Conservation (phyloP, 1,284 basidiomycete species). For the Sporisorium graminicola region DNA sequence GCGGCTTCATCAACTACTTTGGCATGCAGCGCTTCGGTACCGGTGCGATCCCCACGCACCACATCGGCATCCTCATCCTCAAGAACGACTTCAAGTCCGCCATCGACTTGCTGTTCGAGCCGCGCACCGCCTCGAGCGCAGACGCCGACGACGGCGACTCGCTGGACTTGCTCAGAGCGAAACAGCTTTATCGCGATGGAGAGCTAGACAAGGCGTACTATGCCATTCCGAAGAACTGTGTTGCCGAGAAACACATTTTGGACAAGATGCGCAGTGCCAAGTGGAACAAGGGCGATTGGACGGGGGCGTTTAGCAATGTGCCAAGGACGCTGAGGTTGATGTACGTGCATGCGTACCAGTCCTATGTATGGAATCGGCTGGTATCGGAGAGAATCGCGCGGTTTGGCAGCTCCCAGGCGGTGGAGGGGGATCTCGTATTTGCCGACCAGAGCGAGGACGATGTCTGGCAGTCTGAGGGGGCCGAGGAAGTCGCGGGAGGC, state of each 20-base stretch:
- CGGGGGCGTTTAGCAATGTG: conserved; percentile 51
- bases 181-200: conserved; percentile 44
- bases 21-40: conserved; percentile 99
- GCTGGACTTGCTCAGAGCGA: conserved; percentile 39
- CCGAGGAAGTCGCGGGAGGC: conserved; percentile 1
- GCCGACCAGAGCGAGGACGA: conserved; percentile 62
- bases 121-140: conserved; percentile 25
- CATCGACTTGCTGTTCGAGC: conserved; percentile 54
- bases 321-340: conserved; percentile 85
- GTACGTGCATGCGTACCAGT: conserved; percentile 99
- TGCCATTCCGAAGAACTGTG: conserved; percentile 87
- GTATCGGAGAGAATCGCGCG: conserved; percentile 88
- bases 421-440: conserved; percentile 79
- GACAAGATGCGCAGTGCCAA: conserved; percentile 79
- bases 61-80: conserved; percentile 89
- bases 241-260: conserved; percentile 91
- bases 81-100: conserved; percentile 77
- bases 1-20: conserved; percentile 98
- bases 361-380: conserved; percentile 97
- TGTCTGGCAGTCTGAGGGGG: conserved; percentile 15
- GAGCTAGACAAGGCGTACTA: conserved; percentile 76
- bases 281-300: conserved; percentile 51
- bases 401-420: conserved; percentile 80
- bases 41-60: conserved; percentile 92
- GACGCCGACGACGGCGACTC: conserved; percentile 41